Evolutionary conservation across 2,329 filamentous ascomycete species (phyloP).

Genomic region (Coniochaeta sp.): DNA sequence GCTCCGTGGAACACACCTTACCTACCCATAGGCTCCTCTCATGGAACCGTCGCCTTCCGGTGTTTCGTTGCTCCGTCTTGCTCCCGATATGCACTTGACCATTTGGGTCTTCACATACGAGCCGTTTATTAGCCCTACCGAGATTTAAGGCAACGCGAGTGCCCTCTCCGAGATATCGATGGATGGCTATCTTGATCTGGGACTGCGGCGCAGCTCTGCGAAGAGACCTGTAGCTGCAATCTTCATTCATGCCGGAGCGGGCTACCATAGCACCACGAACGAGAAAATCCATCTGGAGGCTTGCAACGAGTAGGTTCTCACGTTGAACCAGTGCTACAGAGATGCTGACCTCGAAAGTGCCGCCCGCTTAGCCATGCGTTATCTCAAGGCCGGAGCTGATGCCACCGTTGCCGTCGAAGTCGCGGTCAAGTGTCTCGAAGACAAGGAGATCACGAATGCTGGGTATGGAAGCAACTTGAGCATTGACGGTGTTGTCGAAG

Average conservation of each 20-base stretch:
- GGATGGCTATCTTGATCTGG: constrained; percentile 13
- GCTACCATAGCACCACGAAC: constrained; percentile 84
- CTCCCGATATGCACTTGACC: not conserved
- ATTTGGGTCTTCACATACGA: not conserved
- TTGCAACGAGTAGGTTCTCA: constrained; percentile 69
- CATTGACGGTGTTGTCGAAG: constrained; percentile 86
- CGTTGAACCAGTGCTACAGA: not conserved
- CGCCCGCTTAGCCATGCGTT: constrained; percentile 72
- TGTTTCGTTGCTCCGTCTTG: not conserved
- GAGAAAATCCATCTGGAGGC: constrained; percentile 78
- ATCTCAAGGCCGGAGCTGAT: constrained; percentile 69
- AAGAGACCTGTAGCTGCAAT: constrained; percentile 49
- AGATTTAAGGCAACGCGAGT: not conserved
- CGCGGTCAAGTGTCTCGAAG: constrained; percentile 80
- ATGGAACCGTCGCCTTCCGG: not conserved
- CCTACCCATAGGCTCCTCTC: not conserved
- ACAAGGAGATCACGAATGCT: constrained; percentile 92
- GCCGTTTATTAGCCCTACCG: not conserved
- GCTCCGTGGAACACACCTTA: not conserved
- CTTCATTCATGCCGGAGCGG: constrained; percentile 92
- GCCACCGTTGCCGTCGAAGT: constrained; percentile 87
- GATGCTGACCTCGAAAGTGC: constrained; percentile 49
- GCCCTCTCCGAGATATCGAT: not conserved
- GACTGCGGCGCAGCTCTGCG: constrained; percentile 6
- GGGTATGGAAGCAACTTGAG: constrained; percentile 93